Conservation (phyloP, 106 monocot genomes). For the Dactylorhiza incarnata region DNA sequence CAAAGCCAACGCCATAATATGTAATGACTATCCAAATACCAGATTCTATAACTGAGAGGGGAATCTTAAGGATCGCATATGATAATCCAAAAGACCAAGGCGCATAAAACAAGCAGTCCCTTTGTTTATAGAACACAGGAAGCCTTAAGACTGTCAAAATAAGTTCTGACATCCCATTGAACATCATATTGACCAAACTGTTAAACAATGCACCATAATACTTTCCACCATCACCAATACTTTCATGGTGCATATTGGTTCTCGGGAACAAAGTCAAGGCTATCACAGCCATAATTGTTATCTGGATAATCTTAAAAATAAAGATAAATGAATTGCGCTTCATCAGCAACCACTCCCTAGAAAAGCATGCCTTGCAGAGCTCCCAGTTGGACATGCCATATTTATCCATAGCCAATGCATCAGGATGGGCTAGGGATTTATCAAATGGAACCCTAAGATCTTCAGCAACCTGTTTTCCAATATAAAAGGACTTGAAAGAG, state of each 20-base stretch:
- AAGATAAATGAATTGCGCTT: constrained; percentile 79
- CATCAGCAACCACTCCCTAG: constrained; percentile 78
- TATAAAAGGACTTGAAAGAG: constrained; percentile 40
- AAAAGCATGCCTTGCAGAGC: constrained; percentile 57
- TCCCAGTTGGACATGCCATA: constrained; percentile 70
- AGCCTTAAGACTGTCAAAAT: constrained; percentile 45
- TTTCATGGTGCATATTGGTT: constrained; percentile 46
- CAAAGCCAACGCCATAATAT: constrained; percentile 69
- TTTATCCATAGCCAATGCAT: constrained; percentile 41
- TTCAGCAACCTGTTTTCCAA: constrained; percentile 30
- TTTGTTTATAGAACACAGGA: constrained; percentile 73
- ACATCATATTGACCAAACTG: constrained; percentile 44
- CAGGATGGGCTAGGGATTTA: constrained; percentile 59
- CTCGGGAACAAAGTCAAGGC: constrained; percentile 48
- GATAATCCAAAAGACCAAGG: constrained; percentile 64
- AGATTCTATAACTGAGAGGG: constrained; percentile 48
- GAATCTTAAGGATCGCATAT: constrained; percentile 40
- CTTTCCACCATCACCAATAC: constrained; percentile 40
- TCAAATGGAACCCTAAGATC: constrained; percentile 47
- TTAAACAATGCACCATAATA: constrained; percentile 45
- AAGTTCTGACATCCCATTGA: constrained; percentile 64
- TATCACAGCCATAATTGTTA: constrained; percentile 58
- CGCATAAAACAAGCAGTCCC: constrained; percentile 65
- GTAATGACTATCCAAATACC: constrained; percentile 57
- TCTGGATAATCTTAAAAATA: constrained; percentile 56